Percentiles rank a stretch among this genome's conserved stretches.
These are phyloP conservation scores for Ganoderma lingzhi DNA, from an alignment of 1,284 basidiomycete genomes.

Conservation along the genomic window DNA sequence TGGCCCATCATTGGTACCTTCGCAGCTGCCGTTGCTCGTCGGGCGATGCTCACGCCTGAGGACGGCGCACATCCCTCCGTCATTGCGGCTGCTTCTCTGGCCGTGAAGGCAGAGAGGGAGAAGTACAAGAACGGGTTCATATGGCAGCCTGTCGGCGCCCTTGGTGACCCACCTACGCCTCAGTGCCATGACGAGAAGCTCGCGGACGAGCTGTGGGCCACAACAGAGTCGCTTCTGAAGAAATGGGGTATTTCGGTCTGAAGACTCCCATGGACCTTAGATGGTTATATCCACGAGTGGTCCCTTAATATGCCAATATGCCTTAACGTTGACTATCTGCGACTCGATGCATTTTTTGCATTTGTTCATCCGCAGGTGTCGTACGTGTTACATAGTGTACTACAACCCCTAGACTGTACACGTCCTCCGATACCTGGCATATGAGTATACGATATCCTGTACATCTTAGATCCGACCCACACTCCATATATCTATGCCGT, in stretches of 20 bases:
- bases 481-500: neutral
- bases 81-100: slow-evolving; percentile 55
- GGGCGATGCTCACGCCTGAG: slow-evolving; percentile 25
- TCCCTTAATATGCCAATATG: neutral
- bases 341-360: neutral
- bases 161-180: slow-evolving; percentile 40
- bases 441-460: neutral
- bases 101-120: slow-evolving; percentile 45
- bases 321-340: neutral
- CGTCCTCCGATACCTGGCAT: neutral
- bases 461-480: neutral
- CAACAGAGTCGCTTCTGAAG: slow-evolving; percentile 46
- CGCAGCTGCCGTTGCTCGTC: slow-evolving; percentile 22
- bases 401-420: neutral
- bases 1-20: slow-evolving; percentile 26
- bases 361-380: neutral
- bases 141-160: slow-evolving; percentile 44
- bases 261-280: neutral
- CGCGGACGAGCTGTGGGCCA: slow-evolving; percentile 54
- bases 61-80: slow-evolving; percentile 52
- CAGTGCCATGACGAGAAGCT: slow-evolving; percentile 48
- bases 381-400: neutral
- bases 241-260: slow-evolving; percentile 26
- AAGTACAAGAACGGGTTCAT: slow-evolving; percentile 57
- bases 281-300: neutral